phyloP scores from a whole-genome alignment of 192 early-diverging fungal genomes.

The Podila horticola region DNA sequence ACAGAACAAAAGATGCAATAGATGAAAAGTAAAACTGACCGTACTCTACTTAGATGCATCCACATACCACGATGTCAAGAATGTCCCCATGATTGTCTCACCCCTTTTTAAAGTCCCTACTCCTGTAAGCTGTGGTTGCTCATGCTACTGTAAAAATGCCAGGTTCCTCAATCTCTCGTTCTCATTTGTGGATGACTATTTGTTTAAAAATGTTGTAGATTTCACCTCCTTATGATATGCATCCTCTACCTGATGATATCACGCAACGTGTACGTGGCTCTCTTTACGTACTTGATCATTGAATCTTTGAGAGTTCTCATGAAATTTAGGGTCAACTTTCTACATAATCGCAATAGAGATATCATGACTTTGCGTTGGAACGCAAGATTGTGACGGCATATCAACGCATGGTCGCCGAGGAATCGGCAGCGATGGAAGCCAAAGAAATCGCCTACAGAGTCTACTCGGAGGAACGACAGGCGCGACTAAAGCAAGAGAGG shows the following conservation, averaged over 20 bases:
- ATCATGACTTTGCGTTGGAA: constrained; percentile 67
- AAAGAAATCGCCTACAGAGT: constrained; percentile 40
- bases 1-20: too few relatives aligned
- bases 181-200: background rate
- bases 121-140: constrained; percentile 21
- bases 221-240: constrained; percentile 40
- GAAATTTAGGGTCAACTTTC: too few relatives aligned
- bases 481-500: constrained; percentile 58
- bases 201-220: constrained; percentile 16
- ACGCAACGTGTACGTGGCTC: constrained; percentile 15
- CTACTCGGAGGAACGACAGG: constrained; percentile 55
- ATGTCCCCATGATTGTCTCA: constrained; percentile 47
- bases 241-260: constrained; percentile 32
- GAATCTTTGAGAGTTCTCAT: too few relatives aligned
- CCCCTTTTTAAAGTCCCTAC: constrained; percentile 37
- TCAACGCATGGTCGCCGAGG: constrained; percentile 44
- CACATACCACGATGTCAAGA: constrained; percentile 47
- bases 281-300: background rate
- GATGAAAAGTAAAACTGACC: too few relatives aligned
- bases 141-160: background rate
- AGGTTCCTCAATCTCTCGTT: background rate
- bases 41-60: constrained; percentile 27
- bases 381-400: constrained; percentile 57
- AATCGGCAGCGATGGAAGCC: constrained; percentile 38
- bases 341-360: constrained; percentile 16